Evolutionary conservation across 176 grass and related monocot species (phyloP), one percentile per base, ranked within the genome.

Genomic region (Cenchrus fungigraminus): DNA sequence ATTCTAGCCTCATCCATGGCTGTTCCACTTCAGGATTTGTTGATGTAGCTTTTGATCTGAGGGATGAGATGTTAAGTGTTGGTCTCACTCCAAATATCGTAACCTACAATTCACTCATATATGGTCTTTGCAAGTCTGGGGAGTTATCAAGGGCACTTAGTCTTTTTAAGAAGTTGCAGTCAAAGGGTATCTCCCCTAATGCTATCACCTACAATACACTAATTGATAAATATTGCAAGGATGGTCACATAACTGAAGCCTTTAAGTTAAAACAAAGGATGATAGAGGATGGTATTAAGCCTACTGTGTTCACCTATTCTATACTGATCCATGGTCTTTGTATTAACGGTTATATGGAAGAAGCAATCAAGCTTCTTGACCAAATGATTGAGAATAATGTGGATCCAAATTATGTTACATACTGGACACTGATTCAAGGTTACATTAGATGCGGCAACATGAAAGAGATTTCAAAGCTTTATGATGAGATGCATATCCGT

Each of bases 241-340:
- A 75, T 79, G 96, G 93, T 81, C 87, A 95, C 52, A 87, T 79
- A 42, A 92, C 89, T 37, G 93, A 94, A 81, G 96, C 93, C 65
- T 98, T 98, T 46, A 98, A 95, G 69, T 63, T 95, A 58, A 98
- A 95, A 84, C 93, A 95, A 84, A 92, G 77, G 85, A 98, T 95
- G 96, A 77, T 89, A 67, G 91, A 95, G 80, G 86, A 90, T 44
- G 87, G 89, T 82, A 83, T 98, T 83, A 79, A 82, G 70, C 96
- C 91, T 68, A 95, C 68, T 11, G 91, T 95, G 73, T 76, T 87
- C 83, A 98, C 96, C 31, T 98, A 98, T 91, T 92, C 93, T 82
- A 95, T 87, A 84, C 86, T 98, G 81, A 95, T 98, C 53, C 84
- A 93, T 89, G 96, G 96, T 84, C 84, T 98, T 28, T 98, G 96